Base-by-base conservation (phyloP, 2,329 filamentous ascomycete genomes). In the Colletotrichum costaricense region DNA sequence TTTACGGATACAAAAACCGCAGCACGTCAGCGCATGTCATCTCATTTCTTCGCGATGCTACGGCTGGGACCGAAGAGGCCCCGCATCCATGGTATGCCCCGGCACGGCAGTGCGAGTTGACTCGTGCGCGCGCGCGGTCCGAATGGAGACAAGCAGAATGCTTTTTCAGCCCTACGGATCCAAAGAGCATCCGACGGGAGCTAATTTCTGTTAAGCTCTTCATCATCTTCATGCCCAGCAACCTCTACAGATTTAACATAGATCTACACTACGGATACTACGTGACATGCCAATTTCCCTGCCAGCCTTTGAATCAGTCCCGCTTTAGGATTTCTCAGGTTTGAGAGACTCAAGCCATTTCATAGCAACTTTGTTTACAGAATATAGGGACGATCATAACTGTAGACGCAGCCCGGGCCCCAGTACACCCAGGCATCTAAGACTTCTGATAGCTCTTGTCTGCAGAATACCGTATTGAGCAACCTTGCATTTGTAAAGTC, bases 51-150 rank as follows among this genome's bases (percentile, higher is more conserved):
- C 42, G 8, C 42, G 42, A 49, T 49, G 19, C 42, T 49, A 49
- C 42, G 42, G 19, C 19, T 49, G 16, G 42, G 42, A 49, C 42
- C 42, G 19, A 49, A n/a, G 19, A n/a, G 58, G 54, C 26, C 38
- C 64, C 30, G 69, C 63, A 60, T 16, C 19, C 63, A 66, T 59
- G 69, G 24, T 60, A 30, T 14, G 24, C 35, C 64, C 26, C 8
- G 56, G n/a, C 22, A 58, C 26, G 64, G 38, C 38, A 46, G 35
- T 60, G 35, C 1, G 28, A 60, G 22, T 67, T 67, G 64, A 60
- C 64, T 67, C 56, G 64, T 67, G 64, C 56, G 12, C 28, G 63
- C n/a, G 26, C 54, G 42, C 19, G 42, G 42, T 22, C 42, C 42
- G 42, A 49, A 49, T 49, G 42, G 19, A 49, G 42, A n/a, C 16